These are phyloP conservation scores for Globisporangium viniferum DNA, from an alignment of 352 stramenopile genomes.

Conservation along the genomic window DNA sequence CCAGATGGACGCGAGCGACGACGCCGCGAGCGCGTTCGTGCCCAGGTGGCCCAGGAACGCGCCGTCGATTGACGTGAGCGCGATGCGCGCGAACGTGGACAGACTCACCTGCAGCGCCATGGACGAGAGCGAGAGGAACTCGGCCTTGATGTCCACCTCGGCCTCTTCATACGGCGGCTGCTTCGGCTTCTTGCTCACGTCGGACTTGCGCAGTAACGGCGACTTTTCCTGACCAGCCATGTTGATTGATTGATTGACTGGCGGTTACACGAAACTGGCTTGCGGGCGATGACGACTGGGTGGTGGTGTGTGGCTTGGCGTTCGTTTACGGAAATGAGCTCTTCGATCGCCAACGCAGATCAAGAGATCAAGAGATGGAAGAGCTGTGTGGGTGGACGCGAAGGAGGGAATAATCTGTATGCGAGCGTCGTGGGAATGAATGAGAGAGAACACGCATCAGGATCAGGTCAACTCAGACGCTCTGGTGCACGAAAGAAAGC, in stretches of 20 bases:
- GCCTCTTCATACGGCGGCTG: slow-evolving; percentile 20
- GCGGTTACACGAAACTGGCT: background rate
- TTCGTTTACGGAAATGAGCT: slow-evolving; percentile 13
- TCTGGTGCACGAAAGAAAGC: no score
- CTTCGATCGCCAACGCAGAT: background rate
- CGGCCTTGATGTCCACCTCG: slow-evolving; percentile 45
- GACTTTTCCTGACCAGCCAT: slow-evolving; percentile 15
- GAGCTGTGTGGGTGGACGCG: background rate
- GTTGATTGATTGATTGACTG: background rate
- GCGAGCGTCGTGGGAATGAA: no score
- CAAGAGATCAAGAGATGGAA: background rate
- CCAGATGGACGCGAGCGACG: slow-evolving; percentile 74
- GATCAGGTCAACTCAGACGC: no score
- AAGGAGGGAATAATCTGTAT: background rate
- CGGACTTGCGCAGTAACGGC: slow-evolving; percentile 8
- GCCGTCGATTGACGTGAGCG: slow-evolving; percentile 73
- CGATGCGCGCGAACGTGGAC: slow-evolving; percentile 76
- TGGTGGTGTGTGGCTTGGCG: background rate
- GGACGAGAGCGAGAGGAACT: slow-evolving; percentile 65
- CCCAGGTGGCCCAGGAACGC: slow-evolving; percentile 77
- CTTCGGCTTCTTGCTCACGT: background rate
- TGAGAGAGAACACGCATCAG: no score
- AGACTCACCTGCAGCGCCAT: slow-evolving; percentile 82
- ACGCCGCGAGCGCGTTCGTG: slow-evolving; percentile 64
- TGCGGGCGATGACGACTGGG: background rate